These are phyloP conservation scores for Dianthus caryophyllus DNA, from an alignment of 148 eudicot species.

Conservation along the genomic window DNA sequence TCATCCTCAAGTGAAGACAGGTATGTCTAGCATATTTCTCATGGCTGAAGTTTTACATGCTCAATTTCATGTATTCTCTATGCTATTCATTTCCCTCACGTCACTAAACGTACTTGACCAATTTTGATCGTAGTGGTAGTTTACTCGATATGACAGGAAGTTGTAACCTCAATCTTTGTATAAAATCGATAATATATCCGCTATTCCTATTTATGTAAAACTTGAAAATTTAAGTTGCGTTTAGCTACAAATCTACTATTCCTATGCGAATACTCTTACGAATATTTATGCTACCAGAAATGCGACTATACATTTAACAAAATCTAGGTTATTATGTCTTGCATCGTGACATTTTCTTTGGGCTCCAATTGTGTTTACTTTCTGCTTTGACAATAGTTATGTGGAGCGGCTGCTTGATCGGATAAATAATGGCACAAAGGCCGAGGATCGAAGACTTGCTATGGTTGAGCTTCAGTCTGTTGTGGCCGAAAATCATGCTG, in stretches of 20 bases:
- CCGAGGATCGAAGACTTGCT: constrained; percentile 88
- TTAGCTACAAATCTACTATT: not conserved
- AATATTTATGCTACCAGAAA: not conserved
- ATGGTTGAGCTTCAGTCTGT: constrained; percentile 89
- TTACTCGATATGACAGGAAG: not conserved
- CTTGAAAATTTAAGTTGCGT: not conserved
- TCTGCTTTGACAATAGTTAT: constrained; percentile 43
- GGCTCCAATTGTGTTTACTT: constrained; percentile 3
- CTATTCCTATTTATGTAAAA: not conserved
- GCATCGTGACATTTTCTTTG: not conserved
- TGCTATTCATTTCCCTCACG: not conserved
- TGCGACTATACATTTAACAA: not conserved
- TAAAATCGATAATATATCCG: not conserved
- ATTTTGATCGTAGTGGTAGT: not conserved
- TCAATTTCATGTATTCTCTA: not conserved
- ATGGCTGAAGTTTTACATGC: not conserved
- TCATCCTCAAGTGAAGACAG: constrained; percentile 79
- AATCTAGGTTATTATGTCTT: not conserved
- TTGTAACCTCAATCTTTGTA: not conserved
- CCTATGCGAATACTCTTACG: not conserved
- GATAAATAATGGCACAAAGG: constrained; percentile 77
- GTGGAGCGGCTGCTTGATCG: constrained; percentile 97
- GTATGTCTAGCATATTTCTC: constrained; percentile 27
- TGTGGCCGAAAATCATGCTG: constrained; percentile 83
- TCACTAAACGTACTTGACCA: not conserved